Conservation (phyloP, 768 basidiomycete species). For the Pulveroboletus frians region DNA sequence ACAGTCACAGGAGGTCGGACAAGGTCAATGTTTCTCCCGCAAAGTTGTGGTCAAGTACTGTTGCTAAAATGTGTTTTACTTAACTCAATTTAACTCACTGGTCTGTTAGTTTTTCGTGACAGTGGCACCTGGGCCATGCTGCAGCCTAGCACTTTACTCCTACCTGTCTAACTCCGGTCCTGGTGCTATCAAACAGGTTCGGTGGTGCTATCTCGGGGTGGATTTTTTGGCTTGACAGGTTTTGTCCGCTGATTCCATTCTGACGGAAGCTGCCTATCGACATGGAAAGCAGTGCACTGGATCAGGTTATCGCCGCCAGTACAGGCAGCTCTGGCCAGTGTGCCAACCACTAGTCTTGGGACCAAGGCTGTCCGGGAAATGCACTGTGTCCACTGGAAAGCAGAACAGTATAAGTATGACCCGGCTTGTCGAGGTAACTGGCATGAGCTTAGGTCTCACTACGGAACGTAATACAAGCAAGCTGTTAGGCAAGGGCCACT, state of each 20-base stretch:
- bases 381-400: constrained; percentile 1
- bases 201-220: not conserved
- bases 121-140: not conserved
- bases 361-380: not conserved
- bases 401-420: constrained; percentile 5
- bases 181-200: not conserved
- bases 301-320: not conserved
- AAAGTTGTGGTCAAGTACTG: too few relatives aligned
- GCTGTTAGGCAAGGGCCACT: not conserved
- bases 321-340: not conserved
- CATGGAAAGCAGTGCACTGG: not conserved
- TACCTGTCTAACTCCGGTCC: not conserved
- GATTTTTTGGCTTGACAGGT: not conserved
- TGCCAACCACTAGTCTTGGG: not conserved
- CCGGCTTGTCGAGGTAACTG: not conserved
- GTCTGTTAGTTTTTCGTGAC: too few relatives aligned
- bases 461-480: not conserved
- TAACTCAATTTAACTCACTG: too few relatives aligned
- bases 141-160: not conserved
- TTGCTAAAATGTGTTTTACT: too few relatives aligned
- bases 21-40: too few relatives aligned
- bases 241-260: not conserved
- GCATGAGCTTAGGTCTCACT: not conserved
- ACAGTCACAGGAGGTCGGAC: too few relatives aligned
- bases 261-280: not conserved